A percentile compares a stretch with the other conserved stretches of the same genome.
These are phyloP conservation scores for Paxillus rubicundulus DNA, from an alignment of 768 basidiomycete genomes.

Conservation along the genomic window DNA sequence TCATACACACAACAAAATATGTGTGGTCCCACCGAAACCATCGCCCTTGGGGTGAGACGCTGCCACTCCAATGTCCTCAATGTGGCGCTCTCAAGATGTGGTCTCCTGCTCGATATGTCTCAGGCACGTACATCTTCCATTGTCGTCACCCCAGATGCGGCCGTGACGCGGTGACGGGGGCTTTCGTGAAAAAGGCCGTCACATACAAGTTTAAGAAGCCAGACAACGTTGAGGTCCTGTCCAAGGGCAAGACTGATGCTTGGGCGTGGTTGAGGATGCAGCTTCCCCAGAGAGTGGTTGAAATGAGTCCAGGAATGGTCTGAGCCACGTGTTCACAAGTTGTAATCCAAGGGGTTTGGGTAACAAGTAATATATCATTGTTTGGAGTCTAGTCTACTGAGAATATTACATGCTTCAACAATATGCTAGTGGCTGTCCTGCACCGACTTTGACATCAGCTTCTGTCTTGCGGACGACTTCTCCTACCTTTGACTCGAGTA, in stretches of 20 bases:
- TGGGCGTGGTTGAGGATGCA: too few species aligned
- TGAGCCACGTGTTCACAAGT: too few species aligned
- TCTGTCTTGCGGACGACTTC: conserved; percentile 18
- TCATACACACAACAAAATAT: not conserved
- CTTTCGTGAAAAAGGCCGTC: too few species aligned
- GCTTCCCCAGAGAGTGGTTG: too few species aligned
- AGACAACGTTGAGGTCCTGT: too few species aligned
- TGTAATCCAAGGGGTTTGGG: too few species aligned
- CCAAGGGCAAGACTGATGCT: too few species aligned
- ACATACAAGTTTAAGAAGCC: not conserved
- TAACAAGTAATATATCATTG: too few species aligned
- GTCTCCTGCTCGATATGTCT: not conserved
- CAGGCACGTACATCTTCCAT: not conserved
- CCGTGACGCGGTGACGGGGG: too few species aligned
- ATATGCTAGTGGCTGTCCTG: not conserved
- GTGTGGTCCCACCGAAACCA: not conserved
- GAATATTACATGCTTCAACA: too few species aligned
- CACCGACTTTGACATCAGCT: not conserved
- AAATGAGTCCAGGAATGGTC: too few species aligned
- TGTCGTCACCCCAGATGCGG: not conserved
- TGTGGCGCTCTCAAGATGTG: not conserved
- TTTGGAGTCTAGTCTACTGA: too few species aligned
- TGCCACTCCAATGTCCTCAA: not conserved
- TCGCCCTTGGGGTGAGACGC: not conserved
- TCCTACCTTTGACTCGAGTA: conserved; percentile 29